Conservation (phyloP, 495 filamentous ascomycete species). For the Zalerion maritima region DNA sequence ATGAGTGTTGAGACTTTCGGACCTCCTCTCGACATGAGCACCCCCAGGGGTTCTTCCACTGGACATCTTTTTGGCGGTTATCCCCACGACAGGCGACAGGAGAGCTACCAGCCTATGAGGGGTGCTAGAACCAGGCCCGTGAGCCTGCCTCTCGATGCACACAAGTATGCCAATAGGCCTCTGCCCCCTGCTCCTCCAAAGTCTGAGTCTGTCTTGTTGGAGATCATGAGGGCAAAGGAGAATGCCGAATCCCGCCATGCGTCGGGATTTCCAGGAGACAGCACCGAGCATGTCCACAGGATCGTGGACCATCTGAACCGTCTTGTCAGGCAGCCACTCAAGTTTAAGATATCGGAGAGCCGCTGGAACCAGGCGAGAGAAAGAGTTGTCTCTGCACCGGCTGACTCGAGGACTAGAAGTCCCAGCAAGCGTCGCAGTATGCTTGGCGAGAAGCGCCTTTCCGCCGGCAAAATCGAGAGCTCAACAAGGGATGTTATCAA, state of each 20-base stretch:
- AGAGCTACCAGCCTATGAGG: conserved; percentile 15
- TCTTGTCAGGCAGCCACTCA: conserved; percentile 1
- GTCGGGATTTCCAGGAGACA: conserved; percentile 3
- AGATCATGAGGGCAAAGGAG: conserved; percentile 7
- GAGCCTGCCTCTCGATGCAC: too few species aligned
- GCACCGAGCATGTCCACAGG: conserved; percentile 10
- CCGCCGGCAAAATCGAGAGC: conserved; percentile 38
- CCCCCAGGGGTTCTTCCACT: conserved; percentile 24
- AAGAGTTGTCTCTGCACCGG: conserved; percentile 40
- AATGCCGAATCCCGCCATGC: conserved; percentile 6
- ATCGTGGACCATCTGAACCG: conserved; percentile 15
- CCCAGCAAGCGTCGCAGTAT: too few species aligned
- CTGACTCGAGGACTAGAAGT: conserved; percentile 21
- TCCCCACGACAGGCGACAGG: conserved; percentile 13
- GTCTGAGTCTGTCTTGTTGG: conserved; percentile 28
- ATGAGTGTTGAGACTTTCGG: too few species aligned
- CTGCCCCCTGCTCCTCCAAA: conserved; percentile 39
- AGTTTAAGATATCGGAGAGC: conserved; percentile 5
- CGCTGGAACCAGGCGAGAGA: conserved; percentile 4
- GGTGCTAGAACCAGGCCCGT: too few species aligned
- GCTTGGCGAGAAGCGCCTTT: too few species aligned
- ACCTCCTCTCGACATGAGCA: not conserved
- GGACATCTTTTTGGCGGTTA: conserved; percentile 22
- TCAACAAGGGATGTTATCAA: conserved; percentile 5
- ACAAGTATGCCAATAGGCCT: conserved; percentile 29